A percentile compares a stretch with the other conserved stretches of the same genome.
Conservation (phyloP, 1,139 yeast species). For the Hemisphaericaspora lyxosophila region DNA sequence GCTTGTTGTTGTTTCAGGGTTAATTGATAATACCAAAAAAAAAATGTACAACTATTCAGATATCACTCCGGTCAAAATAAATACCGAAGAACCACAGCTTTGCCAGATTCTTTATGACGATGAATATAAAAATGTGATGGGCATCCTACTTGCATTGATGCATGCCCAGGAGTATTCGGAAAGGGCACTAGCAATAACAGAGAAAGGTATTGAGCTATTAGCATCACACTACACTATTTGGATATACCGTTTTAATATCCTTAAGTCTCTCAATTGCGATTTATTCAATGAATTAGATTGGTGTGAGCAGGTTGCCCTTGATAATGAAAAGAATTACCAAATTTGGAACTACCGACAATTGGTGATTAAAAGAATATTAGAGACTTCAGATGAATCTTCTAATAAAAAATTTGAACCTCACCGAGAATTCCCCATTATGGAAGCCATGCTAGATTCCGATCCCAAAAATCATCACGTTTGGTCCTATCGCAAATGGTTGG, state of each 20-base stretch:
- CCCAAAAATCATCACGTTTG: conserved; percentile 94
- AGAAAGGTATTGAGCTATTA: conserved; percentile 59
- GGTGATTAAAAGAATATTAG: conserved; percentile 28
- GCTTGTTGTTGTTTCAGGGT: too few relatives aligned
- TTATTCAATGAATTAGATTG: conserved; percentile 61
- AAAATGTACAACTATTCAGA: conserved; percentile 36
- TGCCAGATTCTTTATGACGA: conserved; percentile 78
- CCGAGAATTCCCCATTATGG: conserved; percentile 63
- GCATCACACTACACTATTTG: conserved; percentile 95
- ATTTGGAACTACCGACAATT: conserved; percentile 90
- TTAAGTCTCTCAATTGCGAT: conserved; percentile 39
- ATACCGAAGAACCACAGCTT: conserved; percentile 52
- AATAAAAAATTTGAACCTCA: conserved; percentile 37
- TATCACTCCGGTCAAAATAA: conserved; percentile 38
- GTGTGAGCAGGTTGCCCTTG: conserved; percentile 74
- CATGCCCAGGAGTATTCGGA: conserved; percentile 60
- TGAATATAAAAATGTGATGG: conserved; percentile 64
- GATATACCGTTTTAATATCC: conserved; percentile 69
- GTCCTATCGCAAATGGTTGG: conserved; percentile 87
- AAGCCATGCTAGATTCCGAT: conserved; percentile 72
- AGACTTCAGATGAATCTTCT: conserved; percentile 8
- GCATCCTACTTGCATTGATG: conserved; percentile 63
- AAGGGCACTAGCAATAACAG: conserved; percentile 69
- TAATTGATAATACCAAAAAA: too few relatives aligned
- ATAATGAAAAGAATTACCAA: conserved; percentile 88